These are phyloP conservation scores for Fusarium sublunatum DNA, from an alignment of 2,329 filamentous ascomycete species.

Conservation along the genomic window DNA sequence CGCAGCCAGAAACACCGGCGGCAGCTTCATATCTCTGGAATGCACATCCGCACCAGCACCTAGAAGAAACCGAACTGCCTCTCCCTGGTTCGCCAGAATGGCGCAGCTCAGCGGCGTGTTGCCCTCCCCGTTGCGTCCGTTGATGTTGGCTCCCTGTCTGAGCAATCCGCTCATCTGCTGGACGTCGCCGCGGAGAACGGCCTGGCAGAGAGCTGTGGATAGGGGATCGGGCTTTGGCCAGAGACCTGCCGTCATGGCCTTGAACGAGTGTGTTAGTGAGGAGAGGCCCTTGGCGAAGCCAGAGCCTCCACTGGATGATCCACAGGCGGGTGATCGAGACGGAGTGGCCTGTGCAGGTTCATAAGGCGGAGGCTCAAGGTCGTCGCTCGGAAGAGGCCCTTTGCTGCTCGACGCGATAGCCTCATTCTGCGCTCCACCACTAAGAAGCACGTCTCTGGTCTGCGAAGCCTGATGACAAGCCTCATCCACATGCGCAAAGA, in stretches of 20 bases:
- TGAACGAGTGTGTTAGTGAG: slow-evolving; percentile 51
- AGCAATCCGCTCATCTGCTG: slow-evolving; percentile 50
- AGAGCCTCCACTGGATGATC: slow-evolving; percentile 17
- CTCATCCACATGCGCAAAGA: slow-evolving; percentile 36
- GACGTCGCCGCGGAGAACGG: slow-evolving; percentile 49
- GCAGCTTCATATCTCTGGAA: slow-evolving; percentile 42
- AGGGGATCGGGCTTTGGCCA: slow-evolving; percentile 53
- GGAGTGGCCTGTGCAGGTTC: slow-evolving; percentile 30
- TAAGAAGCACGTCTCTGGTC: slow-evolving; percentile 33
- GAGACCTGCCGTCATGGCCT: slow-evolving; percentile 50
- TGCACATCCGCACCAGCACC: slow-evolving; percentile 47
- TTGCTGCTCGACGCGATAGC: slow-evolving; percentile 34
- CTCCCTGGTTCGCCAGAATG: slow-evolving; percentile 47
- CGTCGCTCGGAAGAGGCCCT: slow-evolving; percentile 10
- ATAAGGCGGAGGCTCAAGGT: slow-evolving; percentile 44
- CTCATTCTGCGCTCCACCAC: neutral
- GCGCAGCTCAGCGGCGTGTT: slow-evolving; percentile 52
- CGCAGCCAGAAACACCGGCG: slow-evolving; percentile 51
- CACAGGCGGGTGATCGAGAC: slow-evolving; percentile 9
- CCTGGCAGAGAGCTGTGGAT: slow-evolving; percentile 53
- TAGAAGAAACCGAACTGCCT: slow-evolving; percentile 50
- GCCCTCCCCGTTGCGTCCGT: slow-evolving; percentile 52
- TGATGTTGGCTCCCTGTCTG: slow-evolving; percentile 51
- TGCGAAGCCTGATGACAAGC: slow-evolving; percentile 33
- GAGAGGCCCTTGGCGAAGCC: slow-evolving; percentile 42